Conservation (phyloP, 352 stramenopile species). For the Phytophthora uliginosa region DNA sequence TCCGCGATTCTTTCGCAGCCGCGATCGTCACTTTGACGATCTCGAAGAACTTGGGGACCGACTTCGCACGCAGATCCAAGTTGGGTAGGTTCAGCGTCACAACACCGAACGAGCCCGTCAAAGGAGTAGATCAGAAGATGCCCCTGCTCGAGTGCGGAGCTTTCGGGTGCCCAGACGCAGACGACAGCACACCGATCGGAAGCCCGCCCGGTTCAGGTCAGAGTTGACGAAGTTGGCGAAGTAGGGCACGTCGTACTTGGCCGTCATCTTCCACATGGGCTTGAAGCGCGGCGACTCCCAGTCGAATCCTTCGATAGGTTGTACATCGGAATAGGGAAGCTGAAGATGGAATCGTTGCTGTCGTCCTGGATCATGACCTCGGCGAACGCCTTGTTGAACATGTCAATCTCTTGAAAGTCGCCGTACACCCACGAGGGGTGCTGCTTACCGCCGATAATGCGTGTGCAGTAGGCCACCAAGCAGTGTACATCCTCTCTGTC, state of each 20-base stretch:
- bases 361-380: slow-evolving; percentile 43
- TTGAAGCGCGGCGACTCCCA: slow-evolving; percentile 38
- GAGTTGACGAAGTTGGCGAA: slow-evolving; percentile 46
- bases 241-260: slow-evolving; percentile 43
- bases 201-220: slow-evolving; percentile 37
- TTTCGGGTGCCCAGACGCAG: slow-evolving; percentile 40
- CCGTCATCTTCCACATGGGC: slow-evolving; percentile 40
- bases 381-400: slow-evolving; percentile 43
- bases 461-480: no score
- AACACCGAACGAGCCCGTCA: slow-evolving; percentile 40
- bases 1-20: slow-evolving; percentile 37
- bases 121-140: slow-evolving; percentile 37
- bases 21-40: slow-evolving; percentile 34
- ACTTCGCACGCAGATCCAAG: slow-evolving; percentile 32
- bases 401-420: slow-evolving; percentile 41
- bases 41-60: slow-evolving; percentile 33
- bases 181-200: slow-evolving; percentile 41
- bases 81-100: slow-evolving; percentile 44
- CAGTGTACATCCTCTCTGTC: no score
- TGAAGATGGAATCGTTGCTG: slow-evolving; percentile 43
- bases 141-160: slow-evolving; percentile 36
- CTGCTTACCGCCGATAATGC: slow-evolving; percentile 36
- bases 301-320: slow-evolving; percentile 42
- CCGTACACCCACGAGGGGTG: slow-evolving; percentile 38
- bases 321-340: slow-evolving; percentile 44